Percentiles rank a stretch among this genome's conserved stretches.
phyloP scores from a whole-genome alignment of 805 yeast genomes.

The Danielia oregonensis region DNA sequence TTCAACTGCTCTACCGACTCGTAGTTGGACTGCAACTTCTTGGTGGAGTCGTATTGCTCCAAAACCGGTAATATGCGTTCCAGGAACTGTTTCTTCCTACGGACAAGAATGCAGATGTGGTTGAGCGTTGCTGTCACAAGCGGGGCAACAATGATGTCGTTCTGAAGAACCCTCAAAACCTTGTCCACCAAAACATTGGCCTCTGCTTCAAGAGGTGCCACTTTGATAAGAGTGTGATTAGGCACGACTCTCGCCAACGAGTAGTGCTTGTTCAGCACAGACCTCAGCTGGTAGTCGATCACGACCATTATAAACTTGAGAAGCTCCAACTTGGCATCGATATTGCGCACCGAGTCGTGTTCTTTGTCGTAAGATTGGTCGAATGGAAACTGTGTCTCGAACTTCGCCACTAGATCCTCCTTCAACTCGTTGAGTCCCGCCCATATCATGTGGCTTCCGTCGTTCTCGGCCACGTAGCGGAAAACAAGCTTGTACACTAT shows the following conservation, averaged over 20 bases:
- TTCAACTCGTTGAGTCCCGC: constrained; percentile 52
- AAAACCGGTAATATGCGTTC: constrained; percentile 56
- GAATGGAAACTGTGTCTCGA: constrained; percentile 56
- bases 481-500: constrained; percentile 45
- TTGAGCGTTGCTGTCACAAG: constrained; percentile 66
- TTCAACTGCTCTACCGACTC: constrained; percentile 46
- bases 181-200: constrained; percentile 59
- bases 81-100: constrained; percentile 59
- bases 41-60: constrained; percentile 56
- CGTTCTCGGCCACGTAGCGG: constrained; percentile 43
- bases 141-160: constrained; percentile 51
- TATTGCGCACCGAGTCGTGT: constrained; percentile 46
- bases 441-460: constrained; percentile 52
- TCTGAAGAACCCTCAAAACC: constrained; percentile 52
- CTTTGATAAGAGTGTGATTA: constrained; percentile 64
- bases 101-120: constrained; percentile 58
- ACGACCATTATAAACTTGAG: constrained; percentile 59
- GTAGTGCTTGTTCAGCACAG: constrained; percentile 32
- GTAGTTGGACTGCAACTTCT: constrained; percentile 51
- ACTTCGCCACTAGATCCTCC: constrained; percentile 53
- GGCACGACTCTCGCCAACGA: constrained; percentile 50
- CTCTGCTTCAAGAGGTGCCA: constrained; percentile 59
- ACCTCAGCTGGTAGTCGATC: constrained; percentile 43
- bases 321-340: constrained; percentile 64
- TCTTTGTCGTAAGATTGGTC: constrained; percentile 45